phyloP scores from a whole-genome alignment of 371 early-diverging fungal species.

The Syncephalis plumigaleata region DNA sequence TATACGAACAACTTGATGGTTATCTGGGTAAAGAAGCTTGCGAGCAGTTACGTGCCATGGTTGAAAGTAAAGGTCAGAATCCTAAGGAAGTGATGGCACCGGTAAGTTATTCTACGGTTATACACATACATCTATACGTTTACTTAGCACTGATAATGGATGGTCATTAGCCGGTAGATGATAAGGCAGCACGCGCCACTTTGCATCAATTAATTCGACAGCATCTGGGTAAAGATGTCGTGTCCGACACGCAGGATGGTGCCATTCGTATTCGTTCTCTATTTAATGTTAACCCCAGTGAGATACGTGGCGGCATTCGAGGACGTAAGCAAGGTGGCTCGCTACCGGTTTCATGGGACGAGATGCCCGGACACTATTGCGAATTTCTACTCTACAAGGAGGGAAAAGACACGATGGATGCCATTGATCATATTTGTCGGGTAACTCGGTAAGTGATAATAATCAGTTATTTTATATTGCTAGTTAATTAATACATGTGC shows the following conservation, averaged over 20 bases:
- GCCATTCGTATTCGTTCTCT: slow-evolving; percentile 15
- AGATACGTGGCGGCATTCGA: slow-evolving; percentile 8
- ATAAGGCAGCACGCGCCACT: slow-evolving; percentile 27
- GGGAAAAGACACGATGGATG: slow-evolving; percentile 79
- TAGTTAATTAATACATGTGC: too few relatives aligned
- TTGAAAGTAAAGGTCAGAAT: slow-evolving; percentile 5
- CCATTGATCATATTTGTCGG: slow-evolving; percentile 37
- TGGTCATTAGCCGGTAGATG: slow-evolving; percentile 2
- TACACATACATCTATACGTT: slow-evolving; percentile 11
- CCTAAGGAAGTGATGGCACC: slow-evolving; percentile 12
- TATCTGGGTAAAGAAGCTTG: background rate
- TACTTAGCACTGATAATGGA: background rate
- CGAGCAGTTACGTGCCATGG: background rate
- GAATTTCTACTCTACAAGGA: slow-evolving; percentile 79
- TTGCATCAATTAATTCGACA: slow-evolving; percentile 33
- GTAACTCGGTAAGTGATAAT: slow-evolving; percentile 16
- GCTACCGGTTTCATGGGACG: slow-evolving; percentile 18
- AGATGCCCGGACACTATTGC: slow-evolving; percentile 46
- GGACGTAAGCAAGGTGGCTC: slow-evolving; percentile 3
- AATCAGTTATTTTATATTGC: background rate
- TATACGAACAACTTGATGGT: background rate
- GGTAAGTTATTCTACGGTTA: slow-evolving; percentile 10
- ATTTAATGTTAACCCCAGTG: slow-evolving; percentile 1
- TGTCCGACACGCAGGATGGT: slow-evolving; percentile 26
- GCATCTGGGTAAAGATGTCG: slow-evolving; percentile 19